Base-by-base conservation (phyloP, 208 protist genomes). In the Acanthamoeba triangularis region DNA sequence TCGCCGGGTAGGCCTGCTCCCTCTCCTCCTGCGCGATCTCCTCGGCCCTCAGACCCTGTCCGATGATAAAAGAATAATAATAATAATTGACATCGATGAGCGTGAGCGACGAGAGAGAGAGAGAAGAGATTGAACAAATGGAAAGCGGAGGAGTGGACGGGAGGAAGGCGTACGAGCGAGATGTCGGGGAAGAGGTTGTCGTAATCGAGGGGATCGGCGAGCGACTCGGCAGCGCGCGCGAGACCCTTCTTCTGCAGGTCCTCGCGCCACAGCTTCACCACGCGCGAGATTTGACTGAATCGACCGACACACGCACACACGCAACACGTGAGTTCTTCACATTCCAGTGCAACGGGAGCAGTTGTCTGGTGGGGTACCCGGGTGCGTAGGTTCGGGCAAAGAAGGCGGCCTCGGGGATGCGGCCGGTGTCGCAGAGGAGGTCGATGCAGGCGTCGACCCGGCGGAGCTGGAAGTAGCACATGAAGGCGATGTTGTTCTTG, bases 311-410 rank as follows among this genome's bases (percentile, higher is more conserved):
- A 35, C 65, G 25, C 1, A n/a, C 16, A 30, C 76, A 30, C 8
- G 37, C 1, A 1, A 41, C 37, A 41, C 37, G 37, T 41, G 37
- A 41, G 37, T 41, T 41, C 37, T 41, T 41, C 37, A 41, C 37
- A 41, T 41, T 41, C 37, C 37, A 41, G 3, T 41, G 37, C 37
- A 41, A 41, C 37, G 37, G 23, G 41, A 30, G 28, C 11, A 61
- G 13, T 28, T 56, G n/a, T 2, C 10, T 2, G 2, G 28, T 35
- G 13, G 13, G 23, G 67, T 97, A 95, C 28, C 91, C 97, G 25
- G 99, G 99, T 41, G 93, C 95, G 97, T 99, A 99, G 8, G 99
- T 99, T 67, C 99, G 98, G 2, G 99, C 99, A 95, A 99, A 99
- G 93, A 99, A 99, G 23, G 99, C 98, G 14, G 99, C 99, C 93